A percentile compares a stretch with the other conserved stretches of the same genome.
Evolutionary conservation across 139 green algal species (phyloP).

Genomic region (Tetratostichococcus sp.): DNA sequence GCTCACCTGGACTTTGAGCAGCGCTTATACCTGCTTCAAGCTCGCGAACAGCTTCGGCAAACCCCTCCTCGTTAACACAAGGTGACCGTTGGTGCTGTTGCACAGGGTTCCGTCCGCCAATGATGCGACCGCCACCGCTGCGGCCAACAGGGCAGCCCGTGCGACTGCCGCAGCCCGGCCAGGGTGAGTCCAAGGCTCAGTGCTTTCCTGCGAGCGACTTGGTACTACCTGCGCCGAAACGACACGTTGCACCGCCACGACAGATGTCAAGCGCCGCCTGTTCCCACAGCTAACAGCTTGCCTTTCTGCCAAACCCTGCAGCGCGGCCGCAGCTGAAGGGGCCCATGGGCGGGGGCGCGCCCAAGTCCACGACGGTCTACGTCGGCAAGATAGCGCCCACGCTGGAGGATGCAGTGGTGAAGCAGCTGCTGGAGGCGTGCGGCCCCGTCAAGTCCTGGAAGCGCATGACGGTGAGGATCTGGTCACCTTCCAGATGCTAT

Average conservation of each 20-base stretch:
- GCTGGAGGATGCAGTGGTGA: constrained; percentile 60
- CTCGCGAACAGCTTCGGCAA: no score
- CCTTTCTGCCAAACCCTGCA: not conserved
- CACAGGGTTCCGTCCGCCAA: not conserved
- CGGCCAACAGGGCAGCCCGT: constrained; percentile 1
- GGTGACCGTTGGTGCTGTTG: constrained; percentile 4
- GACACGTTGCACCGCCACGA: no score
- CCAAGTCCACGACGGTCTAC: constrained; percentile 69
- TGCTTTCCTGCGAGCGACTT: no score
- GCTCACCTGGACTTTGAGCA: not conserved
- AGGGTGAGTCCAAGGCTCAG: not conserved
- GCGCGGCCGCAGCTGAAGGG: not conserved
- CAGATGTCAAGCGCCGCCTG: no score
- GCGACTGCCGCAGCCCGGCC: not conserved
- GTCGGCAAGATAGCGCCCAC: constrained; percentile 85
- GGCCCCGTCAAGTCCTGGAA: constrained; percentile 84
- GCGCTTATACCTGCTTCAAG: no score
- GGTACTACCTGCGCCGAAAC: no score
- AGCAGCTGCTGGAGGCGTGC: constrained; percentile 75
- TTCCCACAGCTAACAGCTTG: no score
- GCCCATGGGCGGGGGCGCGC: not conserved
- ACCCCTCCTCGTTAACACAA: no score
- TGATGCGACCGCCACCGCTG: not conserved
- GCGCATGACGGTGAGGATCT: constrained; percentile 32
- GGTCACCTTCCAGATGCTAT: no score